phyloP scores from a whole-genome alignment of 768 basidiomycete species.

The Leccinum disarticulatum region DNA sequence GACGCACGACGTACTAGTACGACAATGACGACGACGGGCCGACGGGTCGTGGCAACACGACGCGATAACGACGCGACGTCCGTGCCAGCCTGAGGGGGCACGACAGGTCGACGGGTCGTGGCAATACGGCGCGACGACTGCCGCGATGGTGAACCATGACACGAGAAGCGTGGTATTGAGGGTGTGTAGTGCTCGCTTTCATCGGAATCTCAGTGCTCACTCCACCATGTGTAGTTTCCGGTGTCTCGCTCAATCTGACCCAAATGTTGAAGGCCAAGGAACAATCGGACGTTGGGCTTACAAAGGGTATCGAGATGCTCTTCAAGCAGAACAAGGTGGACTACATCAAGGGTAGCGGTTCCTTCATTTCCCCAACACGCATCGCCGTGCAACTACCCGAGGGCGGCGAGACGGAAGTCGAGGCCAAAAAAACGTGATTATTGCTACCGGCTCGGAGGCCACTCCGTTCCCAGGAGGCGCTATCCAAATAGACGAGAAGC shows the following conservation, averaged over 20 bases:
- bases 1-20: too few relatives aligned
- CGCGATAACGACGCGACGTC: too few relatives aligned
- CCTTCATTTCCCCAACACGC: slow-evolving; percentile 67
- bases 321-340: slow-evolving; percentile 99
- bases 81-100: too few relatives aligned
- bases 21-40: too few relatives aligned
- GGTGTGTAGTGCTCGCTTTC: slow-evolving; percentile 45
- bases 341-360: slow-evolving; percentile 93
- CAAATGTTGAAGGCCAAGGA: slow-evolving; percentile 94
- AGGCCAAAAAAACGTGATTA: slow-evolving; percentile 88
- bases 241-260: slow-evolving; percentile 81
- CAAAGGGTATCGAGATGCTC: slow-evolving; percentile 89
- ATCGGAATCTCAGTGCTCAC: neutral
- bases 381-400: slow-evolving; percentile 37
- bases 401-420: slow-evolving; percentile 84
- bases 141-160: too few relatives aligned
- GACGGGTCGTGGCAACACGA: too few relatives aligned
- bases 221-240: slow-evolving; percentile 48
- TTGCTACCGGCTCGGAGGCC: slow-evolving; percentile 94
- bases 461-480: slow-evolving; percentile 91
- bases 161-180: slow-evolving; percentile 85
- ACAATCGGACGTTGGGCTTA: slow-evolving; percentile 77
- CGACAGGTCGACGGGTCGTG: too few relatives aligned
- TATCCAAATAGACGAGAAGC: slow-evolving; percentile 94
- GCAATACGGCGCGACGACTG: too few relatives aligned